Evolutionary conservation across 352 stramenopile genomes (phyloP), one percentile per base, ranked within the genome.

Genomic region (Phytophthora pinifolia): DNA sequence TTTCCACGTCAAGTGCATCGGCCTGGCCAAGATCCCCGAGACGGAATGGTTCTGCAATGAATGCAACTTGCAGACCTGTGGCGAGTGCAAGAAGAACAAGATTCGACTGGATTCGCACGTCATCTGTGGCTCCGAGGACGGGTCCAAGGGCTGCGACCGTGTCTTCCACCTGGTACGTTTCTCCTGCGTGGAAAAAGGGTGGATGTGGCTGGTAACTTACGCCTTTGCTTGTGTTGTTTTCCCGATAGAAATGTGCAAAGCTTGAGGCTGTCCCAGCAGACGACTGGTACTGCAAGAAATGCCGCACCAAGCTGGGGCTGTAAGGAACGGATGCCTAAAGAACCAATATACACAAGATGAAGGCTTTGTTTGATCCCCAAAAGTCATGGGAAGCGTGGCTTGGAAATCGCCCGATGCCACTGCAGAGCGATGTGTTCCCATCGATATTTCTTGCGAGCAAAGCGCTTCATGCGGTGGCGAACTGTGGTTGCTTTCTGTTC

Each of bases 1-100:
- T 6, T 98, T 97, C 68, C 95, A 98, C 71, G 54, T 81, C 6
- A 76, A 81, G 29, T 98, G 94, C 46, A 82, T 94, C 37, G 67
- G 72, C 4, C 51, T 93, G n/a, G 34, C 79, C 48, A 45, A 60
- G 3, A 68, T 91, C n/a, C 83, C 83, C 3, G 72, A 83, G 0
- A 83, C 80, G 9, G 86, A 94, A 46, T 96, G 87, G 87, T 96
- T 95, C 50, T 96, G 87, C 64, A 76, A 89, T 25, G 83, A 95
- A 39, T 96, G 87, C 50, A 88, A 92, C 22, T 48, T 86, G 17
- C 85, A 96, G 46, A 85, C 70, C 13, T 96, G 87, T 51, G 83
- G 72, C 0, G 50, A 67, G 6, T 96, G 87, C 61, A 89, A 92
- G 65, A 92, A 92, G 57, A 92, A 92, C 54, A 83, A 86, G 36